These are phyloP conservation scores for Gossypium gossypioides DNA, from an alignment of 441 rosid genomes.

Conservation along the genomic window DNA sequence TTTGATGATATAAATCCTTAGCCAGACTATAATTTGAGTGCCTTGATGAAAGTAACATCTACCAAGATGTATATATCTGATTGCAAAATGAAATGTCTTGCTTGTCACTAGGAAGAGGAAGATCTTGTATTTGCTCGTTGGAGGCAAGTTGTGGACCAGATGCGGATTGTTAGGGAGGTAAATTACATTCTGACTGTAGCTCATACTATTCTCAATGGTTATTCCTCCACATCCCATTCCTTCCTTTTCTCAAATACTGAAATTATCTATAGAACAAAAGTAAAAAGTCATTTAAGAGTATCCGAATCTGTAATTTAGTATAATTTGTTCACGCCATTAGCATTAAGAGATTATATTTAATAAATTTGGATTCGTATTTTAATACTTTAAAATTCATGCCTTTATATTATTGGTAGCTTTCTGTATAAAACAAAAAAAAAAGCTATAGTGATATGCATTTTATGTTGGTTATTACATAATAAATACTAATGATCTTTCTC, in stretches of 20 bases:
- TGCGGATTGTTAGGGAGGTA: constrained; percentile 62
- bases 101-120: constrained; percentile 48
- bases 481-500: background rate
- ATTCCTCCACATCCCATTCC: background rate
- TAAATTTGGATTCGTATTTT: background rate
- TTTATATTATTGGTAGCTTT: background rate
- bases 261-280: background rate
- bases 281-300: background rate
- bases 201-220: background rate
- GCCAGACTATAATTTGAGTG: constrained; percentile 49
- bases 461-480: background rate
- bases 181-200: background rate
- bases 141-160: constrained; percentile 57
- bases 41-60: constrained; percentile 43
- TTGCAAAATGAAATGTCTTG: background rate
- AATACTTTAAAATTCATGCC: background rate
- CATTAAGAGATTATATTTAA: background rate
- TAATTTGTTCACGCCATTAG: background rate
- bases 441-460: background rate
- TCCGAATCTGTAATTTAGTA: background rate
- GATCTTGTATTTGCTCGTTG: constrained; percentile 62
- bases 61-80: background rate
- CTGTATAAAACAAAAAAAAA: background rate
- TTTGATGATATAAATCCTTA: constrained; percentile 23
- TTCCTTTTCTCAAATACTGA: background rate